Evolutionary conservation across 805 yeast species (phyloP).

Genomic region (Yamadazyma nakazawae): DNA sequence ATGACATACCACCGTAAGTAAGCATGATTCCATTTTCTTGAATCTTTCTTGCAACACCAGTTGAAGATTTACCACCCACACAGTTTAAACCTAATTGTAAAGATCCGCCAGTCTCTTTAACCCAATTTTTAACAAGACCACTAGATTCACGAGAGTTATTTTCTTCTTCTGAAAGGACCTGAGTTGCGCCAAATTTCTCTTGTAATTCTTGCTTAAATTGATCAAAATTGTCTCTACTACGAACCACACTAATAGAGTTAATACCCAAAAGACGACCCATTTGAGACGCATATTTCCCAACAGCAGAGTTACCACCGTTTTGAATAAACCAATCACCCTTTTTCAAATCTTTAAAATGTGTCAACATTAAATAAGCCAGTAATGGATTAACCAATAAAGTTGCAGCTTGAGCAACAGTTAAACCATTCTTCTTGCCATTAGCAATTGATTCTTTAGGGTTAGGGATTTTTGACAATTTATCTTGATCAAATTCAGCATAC

Average conservation of each 20-base stretch:
- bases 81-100: conserved; percentile 84
- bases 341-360: conserved; percentile 56
- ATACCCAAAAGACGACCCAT: conserved; percentile 74
- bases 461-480: conserved; percentile 57
- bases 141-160: conserved; percentile 67
- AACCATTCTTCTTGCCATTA: conserved; percentile 28
- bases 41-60: conserved; percentile 81
- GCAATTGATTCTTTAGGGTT: conserved; percentile 46
- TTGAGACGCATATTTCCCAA: conserved; percentile 88
- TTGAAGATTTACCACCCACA: conserved; percentile 86
- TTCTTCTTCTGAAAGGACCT: conserved; percentile 87
- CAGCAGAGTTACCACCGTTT: conserved; percentile 96
- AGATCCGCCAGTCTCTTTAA: conserved; percentile 44
- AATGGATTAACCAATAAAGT: conserved; percentile 90
- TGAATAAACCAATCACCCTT: conserved; percentile 91
- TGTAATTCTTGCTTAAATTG: conserved; percentile 49
- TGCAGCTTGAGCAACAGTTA: conserved; percentile 63
- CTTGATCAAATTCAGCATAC: conserved; percentile 50
- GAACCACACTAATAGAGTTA: conserved; percentile 81
- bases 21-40: conserved; percentile 71
- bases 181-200: conserved; percentile 73
- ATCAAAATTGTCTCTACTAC: conserved; percentile 81
- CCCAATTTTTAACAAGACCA: conserved; percentile 53
- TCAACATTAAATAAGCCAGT: conserved; percentile 87
- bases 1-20: conserved; percentile 97